Evolutionary conservation across 2,329 filamentous ascomycete genomes (phyloP), one percentile per base, ranked within the genome.

Genomic region (Alternaria infectoria): DNA sequence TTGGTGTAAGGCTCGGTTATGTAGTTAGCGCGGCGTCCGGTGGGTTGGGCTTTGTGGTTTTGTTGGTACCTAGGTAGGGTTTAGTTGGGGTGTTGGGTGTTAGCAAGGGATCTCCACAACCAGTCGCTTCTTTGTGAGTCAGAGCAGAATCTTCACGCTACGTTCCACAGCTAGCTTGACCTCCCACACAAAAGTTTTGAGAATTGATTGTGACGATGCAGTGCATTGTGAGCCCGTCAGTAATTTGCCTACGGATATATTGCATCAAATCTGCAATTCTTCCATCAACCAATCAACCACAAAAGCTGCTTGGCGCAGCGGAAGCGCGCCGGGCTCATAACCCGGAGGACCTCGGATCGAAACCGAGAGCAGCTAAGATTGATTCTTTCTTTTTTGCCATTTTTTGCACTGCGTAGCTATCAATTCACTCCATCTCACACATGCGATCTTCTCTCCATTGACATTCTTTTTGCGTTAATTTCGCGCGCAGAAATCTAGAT

Each of bases 261-360:
- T 49, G 26, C 15, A 6, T 19, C 0, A 21, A 23, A 36, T 26
- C 49, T 15, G 1, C 0, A 2, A 25, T 0, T 43, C 7, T 6
- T 40, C 5, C 55, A 60, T 45, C 61, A 54, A 46, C 50, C 67
- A 64, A 66, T 61, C 61, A 64, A 57, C 59, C 56, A 44, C 28
- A 28, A 65, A 70, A 77, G 74, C 73, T 74, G 61, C 65, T 60
- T 75, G 74, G 74, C 74, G 73, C 73, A 77, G 74, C 69, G 74
- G 74, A 75, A 77, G 74, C 74, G 74, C 74, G 74, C 74, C 73
- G 74, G 74, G 74, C 73, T 77, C 74, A 77, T 76, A 77, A 77
- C 74, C 74, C 74, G 74, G 74, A 77, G 74, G 73, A 70, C 72
- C 46, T 46, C 58, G 54, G 70, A 73, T 72, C 71, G 70, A 72